phyloP scores from a whole-genome alignment of 495 filamentous ascomycete genomes.

The Thermothielavioides terrestris region DNA sequence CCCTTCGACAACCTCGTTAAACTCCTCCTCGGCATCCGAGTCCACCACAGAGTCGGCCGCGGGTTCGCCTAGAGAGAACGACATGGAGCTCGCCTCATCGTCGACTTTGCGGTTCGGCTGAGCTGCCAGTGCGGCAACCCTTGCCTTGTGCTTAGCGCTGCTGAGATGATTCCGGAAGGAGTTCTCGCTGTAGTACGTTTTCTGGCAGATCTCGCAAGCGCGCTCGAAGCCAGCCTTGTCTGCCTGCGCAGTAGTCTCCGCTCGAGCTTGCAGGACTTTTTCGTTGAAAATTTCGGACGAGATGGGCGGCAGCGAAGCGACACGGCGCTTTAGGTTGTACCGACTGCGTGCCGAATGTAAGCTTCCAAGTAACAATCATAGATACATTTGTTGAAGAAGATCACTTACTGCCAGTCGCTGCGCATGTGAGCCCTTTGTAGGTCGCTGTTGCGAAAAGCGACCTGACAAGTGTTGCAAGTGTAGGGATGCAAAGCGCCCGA shows the following conservation, averaged over 20 bases:
- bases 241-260: constrained; percentile 69
- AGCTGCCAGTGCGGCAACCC: constrained; percentile 36
- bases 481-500: constrained; percentile 63
- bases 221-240: constrained; percentile 86
- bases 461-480: constrained; percentile 96
- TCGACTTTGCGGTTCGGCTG: constrained; percentile 31
- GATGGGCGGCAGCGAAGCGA: constrained; percentile 85
- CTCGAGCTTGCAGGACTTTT: constrained; percentile 90
- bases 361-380: constrained; percentile 6
- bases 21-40: constrained; percentile 63
- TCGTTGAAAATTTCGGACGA: constrained; percentile 90
- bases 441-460: constrained; percentile 88
- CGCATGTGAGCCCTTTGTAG: constrained; percentile 95
- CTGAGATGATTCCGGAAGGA: constrained; percentile 87
- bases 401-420: constrained; percentile 91
- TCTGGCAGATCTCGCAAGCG: constrained; percentile 71
- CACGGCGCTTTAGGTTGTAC: constrained; percentile 94
- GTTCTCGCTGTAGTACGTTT: constrained; percentile 92
- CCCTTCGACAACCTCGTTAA: constrained; percentile 65
- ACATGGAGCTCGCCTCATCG: constrained; percentile 75
- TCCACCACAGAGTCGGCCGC: constrained; percentile 42
- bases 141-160: constrained; percentile 81
- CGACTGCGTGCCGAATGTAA: constrained; percentile 47
- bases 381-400: not conserved
- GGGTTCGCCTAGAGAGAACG: constrained; percentile 82